Base-by-base conservation (phyloP, 169 alveolate species). In the Plasmodium knowlesi region DNA sequence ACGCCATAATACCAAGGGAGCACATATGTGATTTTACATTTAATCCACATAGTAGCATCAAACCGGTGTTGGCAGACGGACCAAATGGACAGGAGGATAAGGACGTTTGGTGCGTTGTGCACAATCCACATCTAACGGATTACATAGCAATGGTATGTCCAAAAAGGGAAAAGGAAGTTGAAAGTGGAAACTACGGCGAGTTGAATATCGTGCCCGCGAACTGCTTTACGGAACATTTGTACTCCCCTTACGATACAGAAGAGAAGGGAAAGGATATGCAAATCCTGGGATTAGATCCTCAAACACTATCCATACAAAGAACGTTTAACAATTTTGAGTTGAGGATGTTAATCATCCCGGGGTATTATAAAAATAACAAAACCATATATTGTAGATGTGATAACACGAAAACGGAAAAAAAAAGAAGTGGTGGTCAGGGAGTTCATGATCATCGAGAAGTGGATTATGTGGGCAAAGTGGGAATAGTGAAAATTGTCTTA, bases 351-450 rank as follows among this genome's bases (percentile, higher is more conserved):
- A 2, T 71, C 30, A 72, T 84, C 34, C 93, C 93, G 46, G 22
- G 67, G 46, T 19, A 30, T 25, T 43, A 85, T 85, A 85, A 85
- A 41, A 6, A 50, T 9, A 32, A 72, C 78, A 85, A 85, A 73
- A 85, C 80, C 30, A 85, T 85, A 9, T 85, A 85, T 50, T 85
- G 93, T 39, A 43, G 93, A 50, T 85, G 93, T 50, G 93, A 85
- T 32, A 85, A 85, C 16, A 73, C 70, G n/a, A 73, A 85, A 85
- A 85, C 93, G 67, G 22, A 85, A 53, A 46, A 46, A 25, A n/a
- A n/a, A n/a, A n/a, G n/a, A n/a, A n/a, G n/a, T n/a, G 39, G 39
- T 32, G 37, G 30, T 14, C 16, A 70, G 30, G 80, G 14, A 3
- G 1, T 5, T 12, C 41, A 37, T 4, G 6, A 46, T 32, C n/a